These are phyloP conservation scores for Lophiotrema nucula DNA, from an alignment of 495 filamentous ascomycete species.

Conservation along the genomic window DNA sequence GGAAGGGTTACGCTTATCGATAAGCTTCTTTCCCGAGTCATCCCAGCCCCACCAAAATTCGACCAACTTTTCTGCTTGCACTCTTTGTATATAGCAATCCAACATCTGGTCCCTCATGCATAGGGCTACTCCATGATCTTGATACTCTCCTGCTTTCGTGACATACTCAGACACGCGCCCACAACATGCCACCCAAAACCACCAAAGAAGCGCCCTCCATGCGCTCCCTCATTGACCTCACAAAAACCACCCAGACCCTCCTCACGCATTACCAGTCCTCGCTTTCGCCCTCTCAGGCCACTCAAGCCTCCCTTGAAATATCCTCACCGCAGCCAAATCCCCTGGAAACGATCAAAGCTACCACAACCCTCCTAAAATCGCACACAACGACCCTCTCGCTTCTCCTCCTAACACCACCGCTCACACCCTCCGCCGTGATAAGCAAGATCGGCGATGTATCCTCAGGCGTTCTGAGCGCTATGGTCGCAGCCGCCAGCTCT, in stretches of 20 bases:
- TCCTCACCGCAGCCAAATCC: conserved; percentile 47
- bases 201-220: not conserved
- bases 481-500: conserved; percentile 59
- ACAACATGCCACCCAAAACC: not conserved
- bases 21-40: not conserved
- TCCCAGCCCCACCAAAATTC: not conserved
- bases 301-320: conserved; percentile 40
- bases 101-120: not conserved
- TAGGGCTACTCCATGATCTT: not conserved
- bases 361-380: conserved; percentile 66
- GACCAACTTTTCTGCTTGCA: not conserved
- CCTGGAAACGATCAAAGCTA: conserved; percentile 63
- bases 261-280: conserved; percentile 36
- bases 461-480: conserved; percentile 63
- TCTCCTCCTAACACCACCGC: conserved; percentile 77
- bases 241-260: conserved; percentile 37
- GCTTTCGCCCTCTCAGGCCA: conserved; percentile 37
- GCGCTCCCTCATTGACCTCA: conserved; percentile 33
- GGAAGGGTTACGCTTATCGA: not conserved
- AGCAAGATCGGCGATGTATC: conserved; percentile 65
- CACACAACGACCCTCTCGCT: conserved; percentile 85
- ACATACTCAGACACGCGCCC: not conserved
- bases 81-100: not conserved
- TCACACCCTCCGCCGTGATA: conserved; percentile 71
- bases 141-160: not conserved